phyloP scores from a whole-genome alignment of 2,329 filamentous ascomycete species.

The Penicillium digitatum region DNA sequence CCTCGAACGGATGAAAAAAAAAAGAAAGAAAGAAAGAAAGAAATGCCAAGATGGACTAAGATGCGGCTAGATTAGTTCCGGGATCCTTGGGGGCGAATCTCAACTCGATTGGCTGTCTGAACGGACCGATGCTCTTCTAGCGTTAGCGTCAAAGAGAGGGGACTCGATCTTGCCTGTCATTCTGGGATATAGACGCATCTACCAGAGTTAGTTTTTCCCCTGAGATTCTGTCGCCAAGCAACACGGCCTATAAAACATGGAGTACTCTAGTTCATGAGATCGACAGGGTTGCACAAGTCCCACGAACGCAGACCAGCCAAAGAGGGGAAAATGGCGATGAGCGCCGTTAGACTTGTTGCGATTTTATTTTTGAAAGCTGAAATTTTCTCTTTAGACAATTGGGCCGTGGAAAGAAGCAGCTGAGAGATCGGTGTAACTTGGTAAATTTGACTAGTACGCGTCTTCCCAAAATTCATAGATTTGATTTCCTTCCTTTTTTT shows the following conservation, averaged over 20 bases:
- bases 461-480: neutral
- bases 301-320: slow-evolving; percentile 12
- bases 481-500: neutral
- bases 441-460: slow-evolving; percentile 3
- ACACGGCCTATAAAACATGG: neutral
- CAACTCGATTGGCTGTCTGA: slow-evolving; percentile 6
- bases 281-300: slow-evolving; percentile 17
- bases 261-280: slow-evolving; percentile 11
- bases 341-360: slow-evolving; percentile 41
- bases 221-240: neutral
- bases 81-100: slow-evolving; percentile 9
- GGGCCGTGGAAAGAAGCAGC: slow-evolving; percentile 20
- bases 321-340: slow-evolving; percentile 13
- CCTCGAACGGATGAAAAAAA: too few species aligned
- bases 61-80: slow-evolving; percentile 11
- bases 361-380: slow-evolving; percentile 35
- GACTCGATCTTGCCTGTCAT: neutral
- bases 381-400: slow-evolving; percentile 6
- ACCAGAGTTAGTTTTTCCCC: too few species aligned
- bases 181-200: neutral
- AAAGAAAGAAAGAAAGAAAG: neutral
- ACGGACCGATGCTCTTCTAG: neutral
- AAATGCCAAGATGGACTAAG: slow-evolving; percentile 13
- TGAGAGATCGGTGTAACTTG: slow-evolving; percentile 16
- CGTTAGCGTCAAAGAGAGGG: slow-evolving; percentile 1